A percentile compares a stretch with the other conserved stretches of the same genome.
Conservation (phyloP, 2,329 filamentous ascomycete genomes). For the Bisporella sp. region DNA sequence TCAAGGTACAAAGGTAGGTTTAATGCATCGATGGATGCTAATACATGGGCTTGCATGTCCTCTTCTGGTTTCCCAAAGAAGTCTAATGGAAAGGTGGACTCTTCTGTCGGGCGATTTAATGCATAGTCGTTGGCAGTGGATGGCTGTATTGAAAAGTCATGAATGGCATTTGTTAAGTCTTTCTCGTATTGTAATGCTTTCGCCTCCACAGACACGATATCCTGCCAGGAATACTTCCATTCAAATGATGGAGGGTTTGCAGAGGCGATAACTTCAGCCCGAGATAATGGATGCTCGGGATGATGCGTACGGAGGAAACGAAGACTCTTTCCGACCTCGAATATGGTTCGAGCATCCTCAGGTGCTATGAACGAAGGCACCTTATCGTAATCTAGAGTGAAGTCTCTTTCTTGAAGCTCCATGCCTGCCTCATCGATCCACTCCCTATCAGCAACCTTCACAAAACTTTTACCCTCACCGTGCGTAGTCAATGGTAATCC, state of each 20-base stretch:
- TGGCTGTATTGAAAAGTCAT: constrained; percentile 8
- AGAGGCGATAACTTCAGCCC: constrained; percentile 37
- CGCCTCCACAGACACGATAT: constrained; percentile 56
- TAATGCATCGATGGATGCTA: constrained; percentile 43
- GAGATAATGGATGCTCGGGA: constrained; percentile 61
- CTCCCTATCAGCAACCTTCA: constrained; percentile 48
- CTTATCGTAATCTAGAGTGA: constrained; percentile 53
- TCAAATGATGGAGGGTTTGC: constrained; percentile 49
- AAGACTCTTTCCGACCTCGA: constrained; percentile 72
- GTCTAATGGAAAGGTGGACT: constrained; percentile 18
- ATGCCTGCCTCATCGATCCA: constrained; percentile 53
- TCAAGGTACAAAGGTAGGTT: constrained; percentile 29
- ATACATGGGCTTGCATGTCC: constrained; percentile 40
- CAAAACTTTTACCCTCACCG: constrained; percentile 46
- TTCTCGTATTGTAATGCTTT: constrained; percentile 49
- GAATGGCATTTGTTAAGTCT: constrained; percentile 31
- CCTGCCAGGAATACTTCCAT: constrained; percentile 68
- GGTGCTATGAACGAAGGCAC: constrained; percentile 66
- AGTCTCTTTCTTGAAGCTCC: constrained; percentile 51
- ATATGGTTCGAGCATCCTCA: constrained; percentile 65
- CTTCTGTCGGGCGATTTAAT: neutral
- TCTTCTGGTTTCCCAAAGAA: constrained; percentile 43
- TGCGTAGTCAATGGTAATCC: constrained; percentile 45
- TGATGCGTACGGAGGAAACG: constrained; percentile 66
- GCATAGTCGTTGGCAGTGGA: neutral